phyloP scores from a whole-genome alignment of 345 rosid species.

The Dipteronia sinensis region DNA sequence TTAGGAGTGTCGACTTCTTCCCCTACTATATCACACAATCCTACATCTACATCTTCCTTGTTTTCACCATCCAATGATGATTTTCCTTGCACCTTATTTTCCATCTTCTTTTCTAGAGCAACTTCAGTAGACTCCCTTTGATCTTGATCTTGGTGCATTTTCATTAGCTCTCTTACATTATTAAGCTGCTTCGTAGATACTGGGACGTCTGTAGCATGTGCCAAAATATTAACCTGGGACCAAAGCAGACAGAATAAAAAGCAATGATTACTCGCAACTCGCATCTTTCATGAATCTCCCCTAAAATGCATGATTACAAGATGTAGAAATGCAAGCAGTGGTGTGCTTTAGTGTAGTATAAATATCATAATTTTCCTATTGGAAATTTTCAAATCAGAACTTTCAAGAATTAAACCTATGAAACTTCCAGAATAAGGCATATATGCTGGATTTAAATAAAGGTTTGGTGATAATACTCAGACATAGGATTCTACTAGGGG shows the following conservation, averaged over 20 bases:
- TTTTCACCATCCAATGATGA: conserved; percentile 29
- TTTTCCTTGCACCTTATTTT: conserved; percentile 31
- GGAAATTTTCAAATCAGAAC: neutral
- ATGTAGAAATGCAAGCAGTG: neutral
- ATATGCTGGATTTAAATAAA: neutral
- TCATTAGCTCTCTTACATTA: conserved; percentile 71
- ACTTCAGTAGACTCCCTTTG: conserved; percentile 27
- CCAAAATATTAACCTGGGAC: conserved; percentile 85
- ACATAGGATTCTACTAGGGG: neutral
- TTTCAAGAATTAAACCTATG: neutral
- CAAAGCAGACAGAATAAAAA: conserved; percentile 29
- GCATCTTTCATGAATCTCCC: neutral
- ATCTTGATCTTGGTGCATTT: conserved; percentile 48
- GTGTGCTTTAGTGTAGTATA: neutral
- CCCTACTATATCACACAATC: conserved; percentile 28
- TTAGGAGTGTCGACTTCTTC: conserved; percentile 37
- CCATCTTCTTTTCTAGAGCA: conserved; percentile 29
- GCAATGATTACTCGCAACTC: conserved; percentile 7
- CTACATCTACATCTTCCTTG: conserved; percentile 33
- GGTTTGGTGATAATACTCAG: neutral
- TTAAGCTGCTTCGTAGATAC: conserved; percentile 79
- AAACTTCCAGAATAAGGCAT: neutral
- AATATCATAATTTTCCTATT: neutral
- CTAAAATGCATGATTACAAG: neutral
- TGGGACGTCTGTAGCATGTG: conserved; percentile 69